Base-by-base conservation (phyloP, 2,329 filamentous ascomycete genomes). In the Apiospora malaysiana region DNA sequence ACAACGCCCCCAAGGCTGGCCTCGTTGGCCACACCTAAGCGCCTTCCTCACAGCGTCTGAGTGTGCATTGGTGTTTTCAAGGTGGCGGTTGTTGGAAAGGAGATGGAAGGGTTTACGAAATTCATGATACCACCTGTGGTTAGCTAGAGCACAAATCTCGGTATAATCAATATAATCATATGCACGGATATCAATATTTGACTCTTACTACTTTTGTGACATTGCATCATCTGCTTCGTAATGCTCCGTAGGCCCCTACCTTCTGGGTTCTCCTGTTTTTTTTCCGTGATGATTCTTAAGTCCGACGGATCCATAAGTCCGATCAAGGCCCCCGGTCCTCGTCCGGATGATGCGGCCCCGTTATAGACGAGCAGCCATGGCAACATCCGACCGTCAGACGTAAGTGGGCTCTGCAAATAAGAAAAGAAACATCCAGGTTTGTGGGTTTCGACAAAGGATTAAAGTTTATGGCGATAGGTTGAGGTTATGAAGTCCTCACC, bases 21-120 rank as follows among this genome's bases (percentile, higher is more conserved):
- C 79, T 82, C 23, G 73, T 82, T 45, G 81, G 81, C 67, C 81
- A 82, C 78, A 79, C 79, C 9, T 81, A 79, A 75, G 40, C 46
- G 27, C n/a, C 32, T 32, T 32, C 32, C 3, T 32, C 32, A 25
- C 43, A 18, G 12, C 5, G 43, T 46, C 16, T 46, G 14, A 46
- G 43, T 46, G 14, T 47, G 43, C 43, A 21, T 46, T 16, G 14
- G 40, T 46, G 6, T 32, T 32, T 32, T 37, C 25, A 32, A 2
- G 16, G 5, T 21, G 51, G 51, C 32, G 18, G 27, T 4, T 51
- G 49, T 51, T 25, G 16, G 4, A n/a, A n/a, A 18, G 27, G 49
- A 25, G 49, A 18, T 12, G 51, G 51, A 16, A 8, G 16, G 8
- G 16, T 37, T 37, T 40, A 27, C 21, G 21, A 9, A 21, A 37